Conservation (phyloP, 2,329 filamentous ascomycete genomes). For the Phialophora macrospora region DNA sequence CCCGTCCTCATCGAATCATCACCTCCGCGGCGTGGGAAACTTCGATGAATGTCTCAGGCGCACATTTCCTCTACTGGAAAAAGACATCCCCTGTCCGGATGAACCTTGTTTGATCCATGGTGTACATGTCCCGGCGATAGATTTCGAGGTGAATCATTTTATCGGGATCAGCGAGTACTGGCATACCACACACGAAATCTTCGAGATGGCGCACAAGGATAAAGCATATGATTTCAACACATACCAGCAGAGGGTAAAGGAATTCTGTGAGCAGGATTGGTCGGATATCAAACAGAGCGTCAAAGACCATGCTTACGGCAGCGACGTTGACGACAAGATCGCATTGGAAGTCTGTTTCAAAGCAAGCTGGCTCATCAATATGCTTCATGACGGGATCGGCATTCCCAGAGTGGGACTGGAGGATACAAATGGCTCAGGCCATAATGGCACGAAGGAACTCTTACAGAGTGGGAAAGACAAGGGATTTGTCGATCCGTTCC, state of each 20-base stretch:
- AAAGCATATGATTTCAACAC: constrained; percentile 87
- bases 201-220: constrained; percentile 74
- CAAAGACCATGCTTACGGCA: constrained; percentile 69
- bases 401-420: constrained; percentile 85
- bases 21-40: constrained; percentile 79
- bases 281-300: constrained; percentile 71
- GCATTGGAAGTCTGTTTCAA: constrained; percentile 95
- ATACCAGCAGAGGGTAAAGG: constrained; percentile 81
- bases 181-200: constrained; percentile 97
- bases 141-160: constrained; percentile 97
- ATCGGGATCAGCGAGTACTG: constrained; percentile 98
- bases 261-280: constrained; percentile 89
- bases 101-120: constrained; percentile 88
- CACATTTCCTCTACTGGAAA: constrained; percentile 85
- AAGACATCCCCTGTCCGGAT: constrained; percentile 82
- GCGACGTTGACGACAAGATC: constrained; percentile 73
- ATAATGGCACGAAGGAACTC: constrained; percentile 75
- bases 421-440: constrained; percentile 56
- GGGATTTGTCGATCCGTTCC: constrained; percentile 82
- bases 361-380: constrained; percentile 95
- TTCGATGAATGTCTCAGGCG: constrained; percentile 83
- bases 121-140: constrained; percentile 89
- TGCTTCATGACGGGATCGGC: constrained; percentile 93
- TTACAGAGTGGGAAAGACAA: constrained; percentile 71
- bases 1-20: constrained; percentile 40